phyloP scores from a whole-genome alignment of 2,329 filamentous ascomycete species.

The Lasiodiplodia gonubiensis region DNA sequence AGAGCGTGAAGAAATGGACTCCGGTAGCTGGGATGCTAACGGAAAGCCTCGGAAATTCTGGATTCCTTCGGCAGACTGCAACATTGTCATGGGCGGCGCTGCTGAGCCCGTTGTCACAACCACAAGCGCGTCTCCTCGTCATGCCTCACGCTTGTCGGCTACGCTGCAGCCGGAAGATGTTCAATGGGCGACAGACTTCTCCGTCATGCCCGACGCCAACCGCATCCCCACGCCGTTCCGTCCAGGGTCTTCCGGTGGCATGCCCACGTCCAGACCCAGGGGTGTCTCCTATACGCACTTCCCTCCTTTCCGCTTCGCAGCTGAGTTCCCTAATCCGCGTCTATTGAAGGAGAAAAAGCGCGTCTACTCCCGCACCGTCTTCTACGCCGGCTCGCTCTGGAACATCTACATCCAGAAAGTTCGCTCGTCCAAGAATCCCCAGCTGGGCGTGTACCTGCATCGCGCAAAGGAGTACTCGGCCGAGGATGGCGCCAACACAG shows the following conservation, averaged over 20 bases:
- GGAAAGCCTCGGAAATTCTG: constrained; percentile 62
- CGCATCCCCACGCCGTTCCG: constrained; percentile 37
- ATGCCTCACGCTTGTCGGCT: constrained; percentile 54
- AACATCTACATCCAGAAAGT: constrained; percentile 69
- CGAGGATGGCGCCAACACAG: constrained; percentile 44
- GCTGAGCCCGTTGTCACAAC: constrained; percentile 59
- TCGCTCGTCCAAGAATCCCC: constrained; percentile 59
- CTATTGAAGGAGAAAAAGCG: constrained; percentile 64
- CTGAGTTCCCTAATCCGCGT: constrained; percentile 62
- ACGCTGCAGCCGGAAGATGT: constrained; percentile 61
- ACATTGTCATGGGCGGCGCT: constrained; percentile 61
- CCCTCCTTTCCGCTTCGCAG: constrained; percentile 64
- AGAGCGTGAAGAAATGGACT: constrained; percentile 46
- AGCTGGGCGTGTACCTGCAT: constrained; percentile 65
- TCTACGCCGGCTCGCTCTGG: constrained; percentile 65
- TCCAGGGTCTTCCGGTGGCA: constrained; percentile 44
- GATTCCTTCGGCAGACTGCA: constrained; percentile 62
- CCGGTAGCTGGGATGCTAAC: constrained; percentile 61
- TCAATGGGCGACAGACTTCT: constrained; percentile 62
- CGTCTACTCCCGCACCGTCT: constrained; percentile 64
- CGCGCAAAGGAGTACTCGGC: constrained; percentile 62
- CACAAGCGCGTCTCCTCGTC: constrained; percentile 51
- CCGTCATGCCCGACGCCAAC: constrained; percentile 49
- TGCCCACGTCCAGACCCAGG: constrained; percentile 40
- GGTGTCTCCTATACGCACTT: constrained; percentile 59